A percentile compares a stretch with the other conserved stretches of the same genome.
phyloP scores from a whole-genome alignment of 352 stramenopile genomes.

The Globisporangium sylvaticum region DNA sequence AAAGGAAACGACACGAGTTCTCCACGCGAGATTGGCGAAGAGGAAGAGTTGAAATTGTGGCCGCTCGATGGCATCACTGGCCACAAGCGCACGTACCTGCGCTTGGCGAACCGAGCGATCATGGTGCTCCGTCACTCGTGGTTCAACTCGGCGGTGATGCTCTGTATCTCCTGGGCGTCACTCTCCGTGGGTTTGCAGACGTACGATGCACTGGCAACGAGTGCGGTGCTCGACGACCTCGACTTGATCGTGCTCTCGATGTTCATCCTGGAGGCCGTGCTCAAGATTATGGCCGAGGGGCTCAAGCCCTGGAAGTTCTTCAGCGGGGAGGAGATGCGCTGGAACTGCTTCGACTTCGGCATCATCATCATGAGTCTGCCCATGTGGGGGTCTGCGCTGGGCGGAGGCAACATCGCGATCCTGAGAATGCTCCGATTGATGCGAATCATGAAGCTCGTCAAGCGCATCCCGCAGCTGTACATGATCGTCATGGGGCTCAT shows the following conservation, averaged over 20 bases:
- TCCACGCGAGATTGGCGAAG: background rate
- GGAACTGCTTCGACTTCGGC: slow-evolving; percentile 84
- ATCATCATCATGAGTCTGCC: slow-evolving; percentile 81
- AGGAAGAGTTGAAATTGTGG: slow-evolving; percentile 33
- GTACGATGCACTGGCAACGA: slow-evolving; percentile 46
- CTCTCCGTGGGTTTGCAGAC: slow-evolving; percentile 81
- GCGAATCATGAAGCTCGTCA: slow-evolving; percentile 89
- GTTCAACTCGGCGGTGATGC: slow-evolving; percentile 68
- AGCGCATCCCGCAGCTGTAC: slow-evolving; percentile 86
- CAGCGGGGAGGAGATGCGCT: slow-evolving; percentile 61
- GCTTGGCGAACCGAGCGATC: slow-evolving; percentile 36
- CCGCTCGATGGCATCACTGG: slow-evolving; percentile 35
- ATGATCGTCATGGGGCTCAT: slow-evolving; percentile 91
- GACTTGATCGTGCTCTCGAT: slow-evolving; percentile 62
- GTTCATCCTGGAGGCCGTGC: slow-evolving; percentile 70
- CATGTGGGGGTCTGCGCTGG: slow-evolving; percentile 59
- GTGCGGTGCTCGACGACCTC: slow-evolving; percentile 47
- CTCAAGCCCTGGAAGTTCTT: slow-evolving; percentile 76
- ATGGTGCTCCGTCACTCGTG: slow-evolving; percentile 41
- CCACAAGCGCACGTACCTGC: slow-evolving; percentile 26
- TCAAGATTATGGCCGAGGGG: slow-evolving; percentile 82
- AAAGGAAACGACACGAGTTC: background rate
- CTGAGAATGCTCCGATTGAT: slow-evolving; percentile 84
- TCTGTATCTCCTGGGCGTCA: slow-evolving; percentile 77
- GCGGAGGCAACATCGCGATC: slow-evolving; percentile 73